A percentile compares a stretch with the other conserved stretches of the same genome.
Evolutionary conservation across 352 stramenopile genomes (phyloP).

Genomic region (Phytopythium ostracodes): DNA sequence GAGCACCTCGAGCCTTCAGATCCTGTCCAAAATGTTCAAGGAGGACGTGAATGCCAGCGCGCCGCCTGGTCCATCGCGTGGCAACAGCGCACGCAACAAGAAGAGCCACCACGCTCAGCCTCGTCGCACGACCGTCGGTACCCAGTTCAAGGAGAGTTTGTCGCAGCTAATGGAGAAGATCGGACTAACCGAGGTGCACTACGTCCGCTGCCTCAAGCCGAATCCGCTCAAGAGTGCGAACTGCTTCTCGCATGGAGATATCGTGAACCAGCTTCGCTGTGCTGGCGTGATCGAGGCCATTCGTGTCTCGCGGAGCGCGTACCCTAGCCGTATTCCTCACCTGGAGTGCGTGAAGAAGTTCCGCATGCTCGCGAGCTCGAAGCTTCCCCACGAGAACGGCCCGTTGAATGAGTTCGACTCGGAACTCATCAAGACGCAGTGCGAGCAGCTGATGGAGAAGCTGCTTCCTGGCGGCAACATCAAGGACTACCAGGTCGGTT

Average conservation of each 20-base stretch:
- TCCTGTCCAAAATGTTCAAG: slow-evolving; percentile 70
- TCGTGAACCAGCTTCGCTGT: slow-evolving; percentile 82
- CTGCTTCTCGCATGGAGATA: slow-evolving; percentile 64
- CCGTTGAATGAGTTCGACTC: slow-evolving; percentile 39
- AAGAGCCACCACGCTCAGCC: slow-evolving; percentile 57
- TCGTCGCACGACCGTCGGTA: slow-evolving; percentile 71
- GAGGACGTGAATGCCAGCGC: slow-evolving; percentile 36
- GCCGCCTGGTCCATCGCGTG: slow-evolving; percentile 8
- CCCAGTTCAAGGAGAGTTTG: slow-evolving; percentile 84
- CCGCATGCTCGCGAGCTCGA: slow-evolving; percentile 34
- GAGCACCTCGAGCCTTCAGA: slow-evolving; percentile 57
- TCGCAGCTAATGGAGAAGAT: slow-evolving; percentile 87
- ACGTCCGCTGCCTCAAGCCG: slow-evolving; percentile 84
- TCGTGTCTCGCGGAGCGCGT: slow-evolving; percentile 80
- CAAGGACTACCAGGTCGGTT: slow-evolving; percentile 81
- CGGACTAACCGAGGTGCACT: slow-evolving; percentile 79
- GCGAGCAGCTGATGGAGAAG: slow-evolving; percentile 63
- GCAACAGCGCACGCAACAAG: slow-evolving; percentile 23
- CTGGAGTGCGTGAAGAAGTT: slow-evolving; percentile 82
- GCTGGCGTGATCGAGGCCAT: slow-evolving; percentile 87
- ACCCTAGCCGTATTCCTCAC: slow-evolving; percentile 77
- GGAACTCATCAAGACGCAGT: slow-evolving; percentile 49
- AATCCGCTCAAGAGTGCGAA: slow-evolving; percentile 72
- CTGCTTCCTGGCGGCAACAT: slow-evolving; percentile 70
- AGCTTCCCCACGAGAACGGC: slow-evolving; percentile 22